Percentiles rank a stretch among this genome's conserved stretches.
phyloP scores from a whole-genome alignment of 176 grass and related monocot genomes.

The Alopecurus myosuroides region DNA sequence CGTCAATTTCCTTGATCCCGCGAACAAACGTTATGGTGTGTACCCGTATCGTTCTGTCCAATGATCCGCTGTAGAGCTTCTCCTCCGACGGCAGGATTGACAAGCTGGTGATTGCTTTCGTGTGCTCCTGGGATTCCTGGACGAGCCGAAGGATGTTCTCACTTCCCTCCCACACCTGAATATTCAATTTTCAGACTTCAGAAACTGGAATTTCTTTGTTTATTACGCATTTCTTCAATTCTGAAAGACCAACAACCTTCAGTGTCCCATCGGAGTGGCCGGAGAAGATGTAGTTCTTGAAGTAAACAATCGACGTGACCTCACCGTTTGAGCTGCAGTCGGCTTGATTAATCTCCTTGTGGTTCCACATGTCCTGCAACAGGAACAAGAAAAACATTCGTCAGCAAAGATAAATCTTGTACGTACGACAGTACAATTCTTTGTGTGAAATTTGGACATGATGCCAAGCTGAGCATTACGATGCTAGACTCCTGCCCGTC shows the following conservation, averaged over 20 bases:
- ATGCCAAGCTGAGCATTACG: not conserved
- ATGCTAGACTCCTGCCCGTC: slow-evolving; percentile 69
- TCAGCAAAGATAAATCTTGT: not conserved
- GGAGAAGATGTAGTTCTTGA: slow-evolving; percentile 57
- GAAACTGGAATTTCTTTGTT: not conserved
- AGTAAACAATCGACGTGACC: slow-evolving; percentile 48
- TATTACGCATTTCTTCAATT: not conserved
- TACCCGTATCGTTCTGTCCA: slow-evolving; percentile 60
- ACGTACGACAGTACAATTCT: not conserved
- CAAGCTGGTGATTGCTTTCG: slow-evolving; percentile 55
- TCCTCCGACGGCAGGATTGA: slow-evolving; percentile 33
- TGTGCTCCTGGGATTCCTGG: slow-evolving; percentile 49
- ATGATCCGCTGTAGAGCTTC: slow-evolving; percentile 55
- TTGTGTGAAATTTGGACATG: not conserved
- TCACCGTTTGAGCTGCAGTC: slow-evolving; percentile 57
- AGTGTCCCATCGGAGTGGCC: slow-evolving; percentile 63
- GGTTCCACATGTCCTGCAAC: slow-evolving; percentile 60
- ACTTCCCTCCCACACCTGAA: slow-evolving; percentile 58
- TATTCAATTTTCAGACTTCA: not conserved
- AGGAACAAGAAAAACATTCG: not conserved
- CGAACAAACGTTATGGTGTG: not conserved
- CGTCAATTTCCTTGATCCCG: not conserved
- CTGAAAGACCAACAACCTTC: slow-evolving; percentile 36
- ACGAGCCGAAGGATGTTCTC: slow-evolving; percentile 43
- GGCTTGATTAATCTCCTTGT: slow-evolving; percentile 51